Percentiles rank a stretch among this genome's conserved stretches.
phyloP scores from a whole-genome alignment of 78 protist species.

The slime mould (Dictyostelium discoideum) region DNA sequence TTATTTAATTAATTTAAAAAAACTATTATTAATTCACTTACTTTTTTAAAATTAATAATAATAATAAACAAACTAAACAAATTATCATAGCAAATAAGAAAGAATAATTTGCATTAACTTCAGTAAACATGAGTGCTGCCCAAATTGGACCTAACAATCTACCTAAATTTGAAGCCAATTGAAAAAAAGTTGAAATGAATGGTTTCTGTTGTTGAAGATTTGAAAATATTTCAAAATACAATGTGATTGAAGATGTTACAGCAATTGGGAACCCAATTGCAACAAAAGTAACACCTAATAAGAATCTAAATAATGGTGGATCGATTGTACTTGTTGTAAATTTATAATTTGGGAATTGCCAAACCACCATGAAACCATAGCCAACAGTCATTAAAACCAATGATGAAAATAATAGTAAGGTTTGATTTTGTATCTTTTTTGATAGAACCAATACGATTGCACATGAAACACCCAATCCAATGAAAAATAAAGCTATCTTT shows the following conservation, averaged over 20 bases:
- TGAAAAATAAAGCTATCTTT: conserved; percentile 42
- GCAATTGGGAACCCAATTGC: conserved; percentile 57
- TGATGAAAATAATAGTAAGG: not conserved
- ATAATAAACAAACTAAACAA: not conserved
- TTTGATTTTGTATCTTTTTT: conserved; percentile 9
- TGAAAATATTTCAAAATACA: conserved; percentile 35
- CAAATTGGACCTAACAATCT: conserved; percentile 51
- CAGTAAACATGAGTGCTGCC: conserved; percentile 6
- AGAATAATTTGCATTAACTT: not conserved
- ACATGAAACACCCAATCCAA: conserved; percentile 42
- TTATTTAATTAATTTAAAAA: not conserved
- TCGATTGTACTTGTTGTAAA: not conserved
- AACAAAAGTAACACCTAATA: conserved; percentile 39
- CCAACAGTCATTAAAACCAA: not conserved
- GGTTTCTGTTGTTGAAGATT: not conserved
- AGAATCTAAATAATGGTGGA: conserved; percentile 22
- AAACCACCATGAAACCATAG: conserved; percentile 39
- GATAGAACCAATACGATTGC: not conserved
- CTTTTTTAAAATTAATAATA: conserved; percentile 26
- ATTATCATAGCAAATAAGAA: conserved; percentile 33
- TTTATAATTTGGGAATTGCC: not conserved
- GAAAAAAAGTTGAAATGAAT: conserved; percentile 3
- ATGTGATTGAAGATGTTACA: not conserved
- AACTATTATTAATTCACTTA: not conserved
- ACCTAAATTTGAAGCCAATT: conserved; percentile 38